Conservation (phyloP, 768 basidiomycete genomes). For the Boletus vinaceobasis region DNA sequence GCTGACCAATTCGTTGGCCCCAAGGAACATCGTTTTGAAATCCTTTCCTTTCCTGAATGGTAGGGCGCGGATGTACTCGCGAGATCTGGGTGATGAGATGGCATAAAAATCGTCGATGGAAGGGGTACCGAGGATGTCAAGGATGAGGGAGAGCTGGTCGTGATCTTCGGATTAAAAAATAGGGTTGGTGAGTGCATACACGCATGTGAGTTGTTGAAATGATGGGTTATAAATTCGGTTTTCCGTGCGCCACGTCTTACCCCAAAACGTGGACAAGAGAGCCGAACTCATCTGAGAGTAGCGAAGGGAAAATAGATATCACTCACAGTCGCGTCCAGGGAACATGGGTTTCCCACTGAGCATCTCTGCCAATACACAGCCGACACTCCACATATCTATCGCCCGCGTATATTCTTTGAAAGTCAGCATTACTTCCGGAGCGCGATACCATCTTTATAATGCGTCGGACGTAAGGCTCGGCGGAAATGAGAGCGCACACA, state of each 20-base stretch:
- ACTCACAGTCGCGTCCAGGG: slow-evolving; percentile 85
- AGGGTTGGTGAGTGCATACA: neutral
- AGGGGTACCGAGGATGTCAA: slow-evolving; percentile 90
- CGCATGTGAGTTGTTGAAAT: neutral
- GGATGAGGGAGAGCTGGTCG: slow-evolving; percentile 88
- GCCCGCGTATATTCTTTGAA: slow-evolving; percentile 93
- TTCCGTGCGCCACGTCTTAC: neutral
- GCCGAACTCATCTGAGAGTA: neutral
- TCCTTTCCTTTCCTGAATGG: slow-evolving; percentile 81
- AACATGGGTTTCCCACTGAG: slow-evolving; percentile 88
- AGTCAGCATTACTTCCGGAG: slow-evolving; percentile 97
- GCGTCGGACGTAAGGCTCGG: neutral
- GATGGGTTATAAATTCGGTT: neutral
- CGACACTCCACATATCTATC: slow-evolving; percentile 85
- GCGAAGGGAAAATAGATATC: neutral
- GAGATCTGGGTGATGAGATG: slow-evolving; percentile 73
- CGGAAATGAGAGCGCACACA: slow-evolving; percentile 27
- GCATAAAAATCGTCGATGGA: slow-evolving; percentile 94
- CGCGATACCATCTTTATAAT: slow-evolving; percentile 81
- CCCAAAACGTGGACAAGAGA: neutral
- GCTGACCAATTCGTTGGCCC: slow-evolving; percentile 63
- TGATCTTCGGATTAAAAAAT: slow-evolving; percentile 54
- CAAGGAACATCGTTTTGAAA: slow-evolving; percentile 67
- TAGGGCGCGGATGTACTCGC: slow-evolving; percentile 86
- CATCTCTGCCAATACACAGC: slow-evolving; percentile 90